A percentile compares a stretch with the other conserved stretches of the same genome.
phyloP scores from a whole-genome alignment of 1,284 basidiomycete genomes.

The Fereydounia khargensis region DNA sequence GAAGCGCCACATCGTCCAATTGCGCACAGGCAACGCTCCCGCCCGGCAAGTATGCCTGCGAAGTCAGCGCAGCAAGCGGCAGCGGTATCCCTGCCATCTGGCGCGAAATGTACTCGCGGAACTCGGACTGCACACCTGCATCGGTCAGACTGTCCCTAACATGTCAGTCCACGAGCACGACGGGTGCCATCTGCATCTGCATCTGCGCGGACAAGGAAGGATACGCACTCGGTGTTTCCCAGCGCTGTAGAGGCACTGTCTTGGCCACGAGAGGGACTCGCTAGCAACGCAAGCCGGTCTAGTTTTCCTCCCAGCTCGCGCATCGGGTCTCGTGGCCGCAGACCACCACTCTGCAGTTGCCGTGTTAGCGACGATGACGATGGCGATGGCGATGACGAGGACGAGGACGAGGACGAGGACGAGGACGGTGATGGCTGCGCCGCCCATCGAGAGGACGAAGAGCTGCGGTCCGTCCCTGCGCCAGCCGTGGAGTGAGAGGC shows the following conservation, averaged over 20 bases:
- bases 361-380: neutral
- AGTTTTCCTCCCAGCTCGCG: constrained; percentile 25
- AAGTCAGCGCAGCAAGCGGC: too few species aligned
- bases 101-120: constrained; percentile 18
- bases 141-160: constrained; percentile 5
- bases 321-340: constrained; percentile 3
- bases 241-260: too few species aligned
- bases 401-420: too few species aligned
- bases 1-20: constrained; percentile 19
- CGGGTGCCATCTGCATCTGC: too few species aligned
- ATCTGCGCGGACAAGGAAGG: too few species aligned
- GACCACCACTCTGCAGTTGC: neutral
- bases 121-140: constrained; percentile 6
- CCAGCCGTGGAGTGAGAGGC: too few species aligned
- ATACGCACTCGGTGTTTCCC: too few species aligned
- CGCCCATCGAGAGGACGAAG: neutral
- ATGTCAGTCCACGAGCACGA: neutral
- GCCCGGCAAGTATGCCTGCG: too few species aligned
- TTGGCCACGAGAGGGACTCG: constrained; percentile 26
- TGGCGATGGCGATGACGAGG: neutral
- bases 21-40: too few species aligned
- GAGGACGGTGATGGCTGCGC: neutral
- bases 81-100: too few species aligned
- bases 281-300: constrained; percentile 26
- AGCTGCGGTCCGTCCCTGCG: too few species aligned